phyloP scores from a whole-genome alignment of 2,329 filamentous ascomycete species.

The Sclerotinia nivalis region DNA sequence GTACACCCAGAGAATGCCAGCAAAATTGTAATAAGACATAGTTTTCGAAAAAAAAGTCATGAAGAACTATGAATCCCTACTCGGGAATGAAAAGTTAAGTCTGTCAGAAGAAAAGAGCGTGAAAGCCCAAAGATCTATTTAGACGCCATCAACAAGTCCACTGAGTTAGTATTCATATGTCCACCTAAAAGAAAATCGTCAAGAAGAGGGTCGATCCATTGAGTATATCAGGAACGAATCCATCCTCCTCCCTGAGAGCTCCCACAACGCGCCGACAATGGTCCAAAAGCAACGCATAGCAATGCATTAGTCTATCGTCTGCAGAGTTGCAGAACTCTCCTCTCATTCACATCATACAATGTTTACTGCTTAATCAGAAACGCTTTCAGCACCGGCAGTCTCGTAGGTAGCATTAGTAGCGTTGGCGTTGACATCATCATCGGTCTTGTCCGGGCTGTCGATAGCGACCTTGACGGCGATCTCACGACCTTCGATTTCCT shows the following conservation, averaged over 20 bases:
- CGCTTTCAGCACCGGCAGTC: slow-evolving; percentile 48
- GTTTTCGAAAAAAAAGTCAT: slow-evolving; percentile 40
- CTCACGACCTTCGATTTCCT: slow-evolving; percentile 97
- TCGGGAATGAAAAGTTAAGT: slow-evolving; percentile 31
- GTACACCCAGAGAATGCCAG: slow-evolving; percentile 44
- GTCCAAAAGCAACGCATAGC: slow-evolving; percentile 37
- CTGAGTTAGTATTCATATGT: slow-evolving; percentile 29
- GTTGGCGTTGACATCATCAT: slow-evolving; percentile 73
- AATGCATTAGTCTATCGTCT: slow-evolving; percentile 30
- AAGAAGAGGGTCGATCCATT: slow-evolving; percentile 32
- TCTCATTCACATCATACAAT: slow-evolving; percentile 40
- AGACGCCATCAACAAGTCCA: slow-evolving; percentile 35
- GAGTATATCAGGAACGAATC: slow-evolving; percentile 31
- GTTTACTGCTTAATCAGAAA: slow-evolving; percentile 42
- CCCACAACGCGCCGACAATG: slow-evolving; percentile 32
- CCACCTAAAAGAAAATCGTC: slow-evolving; percentile 42
- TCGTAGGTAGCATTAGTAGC: slow-evolving; percentile 46
- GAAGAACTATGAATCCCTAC: slow-evolving; percentile 39
- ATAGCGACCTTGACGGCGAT: slow-evolving; percentile 99
- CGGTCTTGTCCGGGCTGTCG: slow-evolving; percentile 95
- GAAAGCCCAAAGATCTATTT: slow-evolving; percentile 30
- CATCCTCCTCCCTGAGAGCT: slow-evolving; percentile 29
- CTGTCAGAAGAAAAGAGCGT: slow-evolving; percentile 39
- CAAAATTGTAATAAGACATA: slow-evolving; percentile 45
- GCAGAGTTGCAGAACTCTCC: slow-evolving; percentile 28